Evolutionary conservation across 805 yeast species (phyloP), one percentile per base, ranked within the genome.

Genomic region (Yarrowia sp.): DNA sequence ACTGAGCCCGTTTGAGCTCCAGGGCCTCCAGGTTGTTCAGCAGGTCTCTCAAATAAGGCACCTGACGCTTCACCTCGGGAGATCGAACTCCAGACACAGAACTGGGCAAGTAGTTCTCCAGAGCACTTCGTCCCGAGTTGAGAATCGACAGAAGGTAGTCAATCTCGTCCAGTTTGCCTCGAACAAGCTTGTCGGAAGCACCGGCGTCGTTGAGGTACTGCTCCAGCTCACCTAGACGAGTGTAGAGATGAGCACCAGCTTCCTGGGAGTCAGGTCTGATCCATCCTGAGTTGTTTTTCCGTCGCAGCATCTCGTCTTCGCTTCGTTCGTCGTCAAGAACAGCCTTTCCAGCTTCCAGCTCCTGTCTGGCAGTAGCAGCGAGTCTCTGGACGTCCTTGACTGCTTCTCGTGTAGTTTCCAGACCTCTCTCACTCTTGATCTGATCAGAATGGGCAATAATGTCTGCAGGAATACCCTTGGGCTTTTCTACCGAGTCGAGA

Each of bases 241-340:
- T 76, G 56, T 77, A 71, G 4, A 84, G 75, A 1, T 78, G 80
- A 0, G 75, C 71, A 10, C 84, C 83, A 1, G 86, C 85, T 3
- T 76, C 82, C 11, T 74, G 72, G 0, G 92, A 85, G 0, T 80
- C 72, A 0, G 77, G 74, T 32, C 92, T 76, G 0, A 73, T 80
- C 93, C 93, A 89, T 41, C 81, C 76, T 1, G 77, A 76, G 0
- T 84, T 76, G 1, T 92, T 92, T 70, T 84, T 83, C 42, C 82
- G 77, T n/a, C 75, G 70, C 56, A 87, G 77, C 74, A 89, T 75
- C 16, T 81, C 71, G 73, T 91, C 92, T 56, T 88, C 91, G 3
- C 80, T 75, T 1, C 78, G 77, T 69, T 90, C 95, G 8, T 81
- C 75, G 5, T 75, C 72, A 2, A 91, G 48, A 14, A 83, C 84